Conservation (phyloP, 176 grass and related monocot genomes). For the Musa schizocarpa region DNA sequence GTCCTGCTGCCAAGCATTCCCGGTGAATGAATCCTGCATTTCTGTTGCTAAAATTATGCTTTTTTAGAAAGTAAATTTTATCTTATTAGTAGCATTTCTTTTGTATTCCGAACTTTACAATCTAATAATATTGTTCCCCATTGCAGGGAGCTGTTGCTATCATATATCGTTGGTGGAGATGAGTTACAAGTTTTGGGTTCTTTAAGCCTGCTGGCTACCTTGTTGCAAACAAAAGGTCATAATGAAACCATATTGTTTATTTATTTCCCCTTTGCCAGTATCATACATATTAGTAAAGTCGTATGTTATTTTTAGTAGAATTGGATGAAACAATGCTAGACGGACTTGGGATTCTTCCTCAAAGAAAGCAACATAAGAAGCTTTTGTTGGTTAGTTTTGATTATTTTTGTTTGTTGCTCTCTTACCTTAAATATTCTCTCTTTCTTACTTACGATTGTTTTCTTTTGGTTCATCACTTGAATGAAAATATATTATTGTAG, state of each 20-base stretch:
- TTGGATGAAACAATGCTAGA: constrained; percentile 96
- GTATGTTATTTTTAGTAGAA: constrained; percentile 40
- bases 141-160: constrained; percentile 84
- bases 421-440: background rate
- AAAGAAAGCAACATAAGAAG: constrained; percentile 99
- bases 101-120: background rate
- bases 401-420: background rate
- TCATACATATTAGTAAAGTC: constrained; percentile 18
- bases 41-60: background rate
- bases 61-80: background rate
- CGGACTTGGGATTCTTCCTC: constrained; percentile 97
- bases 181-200: constrained; percentile 84
- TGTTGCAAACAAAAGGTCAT: constrained; percentile 95
- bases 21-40: too few species aligned
- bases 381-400: constrained; percentile 64
- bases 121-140: background rate
- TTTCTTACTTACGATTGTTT: background rate
- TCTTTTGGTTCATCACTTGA: background rate
- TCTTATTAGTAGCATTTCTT: background rate
- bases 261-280: background rate
- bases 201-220: constrained; percentile 80
- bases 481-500: too few species aligned
- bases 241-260: constrained; percentile 9
- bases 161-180: constrained; percentile 55
- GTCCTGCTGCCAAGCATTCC: too few species aligned